Conservation (phyloP, 441 rosid genomes). For the Syzygium syzygioides region DNA sequence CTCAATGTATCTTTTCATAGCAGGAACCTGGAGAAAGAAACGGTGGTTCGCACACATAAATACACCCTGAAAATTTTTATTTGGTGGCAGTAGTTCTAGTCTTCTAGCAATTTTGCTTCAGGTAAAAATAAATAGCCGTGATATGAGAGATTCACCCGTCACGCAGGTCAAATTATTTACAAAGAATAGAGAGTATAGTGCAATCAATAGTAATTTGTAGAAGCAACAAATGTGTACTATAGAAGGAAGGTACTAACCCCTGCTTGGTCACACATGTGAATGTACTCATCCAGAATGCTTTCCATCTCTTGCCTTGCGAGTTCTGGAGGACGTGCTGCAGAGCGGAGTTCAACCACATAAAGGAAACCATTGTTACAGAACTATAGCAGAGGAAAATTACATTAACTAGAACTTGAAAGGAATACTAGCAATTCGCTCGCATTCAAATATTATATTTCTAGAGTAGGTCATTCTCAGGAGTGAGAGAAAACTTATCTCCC, state of each 20-base stretch:
- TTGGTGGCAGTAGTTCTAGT: background rate
- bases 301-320: background rate
- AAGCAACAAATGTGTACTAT: background rate
- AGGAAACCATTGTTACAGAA: background rate
- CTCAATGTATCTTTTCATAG: background rate
- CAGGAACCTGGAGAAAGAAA: conserved; percentile 5
- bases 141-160: background rate
- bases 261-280: conserved; percentile 1
- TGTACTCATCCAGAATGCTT: background rate
- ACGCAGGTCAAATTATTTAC: background rate
- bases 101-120: background rate
- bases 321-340: background rate
- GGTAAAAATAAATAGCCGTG: background rate
- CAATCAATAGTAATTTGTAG: background rate
- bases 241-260: background rate
- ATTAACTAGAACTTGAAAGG: background rate
- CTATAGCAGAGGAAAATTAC: background rate
- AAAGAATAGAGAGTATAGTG: background rate
- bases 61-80: background rate
- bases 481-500: background rate
- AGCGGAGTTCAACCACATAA: background rate
- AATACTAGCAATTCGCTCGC: background rate
- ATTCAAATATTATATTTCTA: background rate
- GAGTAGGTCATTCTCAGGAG: background rate
- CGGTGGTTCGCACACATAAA: background rate